Evolutionary conservation across 2,329 filamentous ascomycete species (phyloP).

Genomic region (Chaetoscypha palmicola): DNA sequence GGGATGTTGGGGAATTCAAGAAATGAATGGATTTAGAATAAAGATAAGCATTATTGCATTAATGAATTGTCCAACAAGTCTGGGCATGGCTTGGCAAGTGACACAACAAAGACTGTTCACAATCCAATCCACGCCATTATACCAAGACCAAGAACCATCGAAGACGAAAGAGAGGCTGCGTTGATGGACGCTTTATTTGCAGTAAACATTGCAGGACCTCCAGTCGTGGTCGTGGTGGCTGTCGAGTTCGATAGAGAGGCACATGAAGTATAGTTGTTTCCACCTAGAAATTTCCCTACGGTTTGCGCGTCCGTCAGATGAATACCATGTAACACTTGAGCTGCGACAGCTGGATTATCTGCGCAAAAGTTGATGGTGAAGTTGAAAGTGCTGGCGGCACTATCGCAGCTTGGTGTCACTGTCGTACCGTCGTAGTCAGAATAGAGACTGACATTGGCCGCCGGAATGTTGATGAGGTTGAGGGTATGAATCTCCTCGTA

Average conservation of each 20-base stretch:
- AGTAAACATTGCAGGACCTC: not conserved
- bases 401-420: conserved; percentile 20
- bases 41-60: too few species aligned
- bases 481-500: conserved; percentile 23
- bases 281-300: conserved; percentile 19
- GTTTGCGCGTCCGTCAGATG: conserved; percentile 20
- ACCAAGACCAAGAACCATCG: too few species aligned
- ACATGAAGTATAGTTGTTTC: conserved; percentile 22
- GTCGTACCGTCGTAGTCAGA: conserved; percentile 19
- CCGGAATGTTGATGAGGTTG: conserved; percentile 18
- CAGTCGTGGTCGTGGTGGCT: not conserved
- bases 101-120: too few species aligned
- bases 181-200: too few species aligned
- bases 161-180: too few species aligned
- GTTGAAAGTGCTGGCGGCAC: conserved; percentile 22
- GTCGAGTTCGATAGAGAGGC: conserved; percentile 10
- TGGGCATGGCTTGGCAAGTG: too few species aligned
- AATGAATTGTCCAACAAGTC: too few species aligned
- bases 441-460: conserved; percentile 22
- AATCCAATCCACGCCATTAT: too few species aligned
- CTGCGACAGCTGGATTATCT: conserved; percentile 17
- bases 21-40: too few species aligned
- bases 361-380: conserved; percentile 25
- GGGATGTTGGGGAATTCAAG: too few species aligned
- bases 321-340: conserved; percentile 15